Percentiles rank a stretch among this genome's conserved stretches.
phyloP scores from a whole-genome alignment of 192 early-diverging fungal species.

The Oehlia diaphana region DNA sequence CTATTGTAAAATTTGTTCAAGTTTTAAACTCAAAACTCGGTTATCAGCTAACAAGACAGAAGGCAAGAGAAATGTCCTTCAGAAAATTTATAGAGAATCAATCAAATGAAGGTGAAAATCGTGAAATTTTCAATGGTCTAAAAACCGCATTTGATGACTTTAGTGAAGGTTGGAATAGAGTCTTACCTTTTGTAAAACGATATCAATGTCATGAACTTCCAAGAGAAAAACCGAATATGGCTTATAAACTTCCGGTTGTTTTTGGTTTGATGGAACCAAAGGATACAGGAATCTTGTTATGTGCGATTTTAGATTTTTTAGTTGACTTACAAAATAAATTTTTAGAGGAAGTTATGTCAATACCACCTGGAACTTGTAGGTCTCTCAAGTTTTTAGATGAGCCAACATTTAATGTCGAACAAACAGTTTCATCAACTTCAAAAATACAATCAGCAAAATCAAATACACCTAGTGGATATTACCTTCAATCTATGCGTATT shows the following conservation, averaged over 20 bases:
- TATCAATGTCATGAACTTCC: conserved; percentile 1
- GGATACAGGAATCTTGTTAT: background rate
- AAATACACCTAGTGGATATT: conserved; percentile 13
- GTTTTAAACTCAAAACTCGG: background rate
- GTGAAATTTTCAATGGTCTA: background rate
- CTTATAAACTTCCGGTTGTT: background rate
- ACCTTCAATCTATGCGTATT: conserved; percentile 17
- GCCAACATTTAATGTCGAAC: background rate
- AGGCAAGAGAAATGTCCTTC: background rate
- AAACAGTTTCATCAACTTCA: background rate
- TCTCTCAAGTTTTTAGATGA: conserved; percentile 11
- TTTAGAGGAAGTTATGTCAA: background rate
- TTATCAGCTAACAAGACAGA: background rate
- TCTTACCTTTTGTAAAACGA: background rate
- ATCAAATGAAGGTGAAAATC: background rate
- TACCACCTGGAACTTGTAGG: background rate
- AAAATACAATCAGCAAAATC: background rate
- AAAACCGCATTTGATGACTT: background rate
- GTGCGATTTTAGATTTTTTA: background rate
- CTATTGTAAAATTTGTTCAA: background rate
- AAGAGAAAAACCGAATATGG: background rate
- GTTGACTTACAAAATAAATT: conserved; percentile 8
- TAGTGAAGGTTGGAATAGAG: background rate
- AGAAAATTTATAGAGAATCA: background rate
- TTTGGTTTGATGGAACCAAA: background rate